These are phyloP conservation scores for Cystobasidium sp. DNA, from an alignment of 1,284 basidiomycete genomes.

Conservation along the genomic window DNA sequence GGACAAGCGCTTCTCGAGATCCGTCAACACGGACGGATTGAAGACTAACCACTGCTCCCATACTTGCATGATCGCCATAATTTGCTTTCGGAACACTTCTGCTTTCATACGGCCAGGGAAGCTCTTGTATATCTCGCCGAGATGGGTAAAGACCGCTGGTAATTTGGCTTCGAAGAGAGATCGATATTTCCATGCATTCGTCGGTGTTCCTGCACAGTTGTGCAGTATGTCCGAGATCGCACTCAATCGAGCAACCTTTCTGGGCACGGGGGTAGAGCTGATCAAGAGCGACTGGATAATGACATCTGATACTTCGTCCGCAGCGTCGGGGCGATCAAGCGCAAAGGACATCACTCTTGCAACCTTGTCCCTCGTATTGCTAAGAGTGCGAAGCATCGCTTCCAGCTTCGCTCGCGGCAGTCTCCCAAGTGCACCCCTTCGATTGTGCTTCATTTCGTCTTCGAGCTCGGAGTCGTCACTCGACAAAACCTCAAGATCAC, in stretches of 20 bases:
- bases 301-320: conserved; percentile 84
- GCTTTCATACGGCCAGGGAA: conserved; percentile 91
- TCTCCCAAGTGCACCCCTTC: conserved; percentile 66
- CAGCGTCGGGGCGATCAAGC: conserved; percentile 90
- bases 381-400: conserved; percentile 82
- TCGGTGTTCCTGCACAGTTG: conserved; percentile 80
- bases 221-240: conserved; percentile 97
- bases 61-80: conserved; percentile 79
- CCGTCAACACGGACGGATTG: conserved; percentile 75
- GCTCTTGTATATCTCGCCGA: conserved; percentile 87
- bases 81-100: conserved; percentile 88
- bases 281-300: conserved; percentile 81
- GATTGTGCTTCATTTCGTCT: conserved; percentile 75
- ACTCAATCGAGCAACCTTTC: conserved; percentile 92
- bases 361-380: conserved; percentile 84
- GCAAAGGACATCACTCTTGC: conserved; percentile 95
- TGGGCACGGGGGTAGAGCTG: conserved; percentile 86
- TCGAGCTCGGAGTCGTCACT: conserved; percentile 89
- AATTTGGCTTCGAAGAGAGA: conserved; percentile 85
- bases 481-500: conserved; percentile 87
- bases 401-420: conserved; percentile 81
- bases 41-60: conserved; percentile 86
- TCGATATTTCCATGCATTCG: conserved; percentile 81
- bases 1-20: conserved; percentile 69
- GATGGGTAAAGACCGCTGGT: conserved; percentile 87